A percentile compares a stretch with the other conserved stretches of the same genome.
Evolutionary conservation across 371 early-diverging fungal genomes (phyloP).

Genomic region (Mitosporidium daphniae): DNA sequence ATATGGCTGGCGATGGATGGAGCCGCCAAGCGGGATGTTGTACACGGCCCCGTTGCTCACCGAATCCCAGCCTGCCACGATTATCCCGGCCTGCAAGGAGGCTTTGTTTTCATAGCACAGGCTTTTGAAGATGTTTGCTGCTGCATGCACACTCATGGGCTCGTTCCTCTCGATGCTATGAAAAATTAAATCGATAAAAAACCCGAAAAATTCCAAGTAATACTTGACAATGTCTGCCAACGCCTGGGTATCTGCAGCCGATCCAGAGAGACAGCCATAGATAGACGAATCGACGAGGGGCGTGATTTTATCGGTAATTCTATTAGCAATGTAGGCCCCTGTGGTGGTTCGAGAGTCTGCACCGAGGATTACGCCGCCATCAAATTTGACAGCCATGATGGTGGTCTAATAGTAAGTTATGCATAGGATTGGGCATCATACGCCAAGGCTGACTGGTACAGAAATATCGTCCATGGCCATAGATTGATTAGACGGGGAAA

Average conservation of each 20-base stretch:
- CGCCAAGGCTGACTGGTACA: too few species aligned
- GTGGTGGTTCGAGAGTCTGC: slow-evolving; percentile 90
- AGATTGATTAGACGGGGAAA: too few species aligned
- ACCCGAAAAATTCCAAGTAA: slow-evolving; percentile 23
- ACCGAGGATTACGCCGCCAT: slow-evolving; percentile 80
- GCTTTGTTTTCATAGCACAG: slow-evolving; percentile 78
- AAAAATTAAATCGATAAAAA: neutral
- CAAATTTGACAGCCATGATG: slow-evolving; percentile 84
- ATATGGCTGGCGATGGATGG: slow-evolving; percentile 54
- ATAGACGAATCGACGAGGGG: slow-evolving; percentile 53
- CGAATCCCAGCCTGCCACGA: slow-evolving; percentile 93
- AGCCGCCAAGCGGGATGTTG: slow-evolving; percentile 69
- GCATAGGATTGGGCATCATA: too few species aligned
- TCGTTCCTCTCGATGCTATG: neutral
- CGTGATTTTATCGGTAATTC: slow-evolving; percentile 95
- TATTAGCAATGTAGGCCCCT: slow-evolving; percentile 56
- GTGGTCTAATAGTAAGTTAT: too few species aligned
- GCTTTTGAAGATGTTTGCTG: slow-evolving; percentile 64
- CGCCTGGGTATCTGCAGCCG: slow-evolving; percentile 95
- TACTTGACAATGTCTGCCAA: slow-evolving; percentile 73
- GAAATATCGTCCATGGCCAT: too few species aligned
- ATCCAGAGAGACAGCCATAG: slow-evolving; percentile 87
- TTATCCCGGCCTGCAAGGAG: slow-evolving; percentile 62
- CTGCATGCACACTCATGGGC: slow-evolving; percentile 6
- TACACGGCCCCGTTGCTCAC: slow-evolving; percentile 25